Evolutionary conservation across 1,139 yeast genomes (phyloP).

Genomic region (Starmera stellimalicola): DNA sequence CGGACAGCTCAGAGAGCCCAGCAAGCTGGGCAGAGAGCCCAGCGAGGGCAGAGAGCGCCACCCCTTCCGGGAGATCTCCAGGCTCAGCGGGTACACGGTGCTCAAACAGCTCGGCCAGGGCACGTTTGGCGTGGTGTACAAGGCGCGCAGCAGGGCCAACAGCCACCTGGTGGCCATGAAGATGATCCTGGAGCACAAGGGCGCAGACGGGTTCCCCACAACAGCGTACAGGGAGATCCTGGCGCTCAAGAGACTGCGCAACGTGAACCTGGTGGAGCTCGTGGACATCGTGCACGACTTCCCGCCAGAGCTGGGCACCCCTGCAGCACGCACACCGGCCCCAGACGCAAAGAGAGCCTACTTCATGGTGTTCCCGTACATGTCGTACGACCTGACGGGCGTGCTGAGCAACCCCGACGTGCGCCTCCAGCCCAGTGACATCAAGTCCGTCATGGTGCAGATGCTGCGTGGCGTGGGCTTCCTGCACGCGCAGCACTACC

Average conservation of each 20-base stretch:
- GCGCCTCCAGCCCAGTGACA: constrained; percentile 49
- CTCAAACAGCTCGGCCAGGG: constrained; percentile 82
- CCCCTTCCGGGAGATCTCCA: constrained; percentile 6
- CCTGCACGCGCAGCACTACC: constrained; percentile 57
- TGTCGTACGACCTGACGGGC: constrained; percentile 91
- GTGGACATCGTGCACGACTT: constrained; percentile 75
- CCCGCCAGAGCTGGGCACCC: constrained; percentile 20
- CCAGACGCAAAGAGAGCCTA: constrained; percentile 33
- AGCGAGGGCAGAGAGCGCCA: too few relatives aligned
- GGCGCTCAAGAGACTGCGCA: constrained; percentile 62
- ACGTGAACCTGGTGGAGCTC: constrained; percentile 65
- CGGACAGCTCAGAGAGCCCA: too few relatives aligned
- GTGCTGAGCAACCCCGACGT: constrained; percentile 80
- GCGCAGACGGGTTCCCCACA: constrained; percentile 88
- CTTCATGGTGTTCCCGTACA: constrained; percentile 87
- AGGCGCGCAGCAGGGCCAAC: constrained; percentile 46
- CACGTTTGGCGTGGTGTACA: constrained; percentile 80
- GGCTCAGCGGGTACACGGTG: constrained; percentile 36
- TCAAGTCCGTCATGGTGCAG: constrained; percentile 79
- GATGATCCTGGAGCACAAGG: constrained; percentile 71
- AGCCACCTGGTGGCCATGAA: constrained; percentile 73
- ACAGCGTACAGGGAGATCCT: constrained; percentile 92
- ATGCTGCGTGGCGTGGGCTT: constrained; percentile 72
- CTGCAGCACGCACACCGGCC: constrained; percentile 14
- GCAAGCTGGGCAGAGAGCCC: not conserved